These are phyloP conservation scores for Fimicolochytrium jonesii DNA, from an alignment of 192 early-diverging fungal species.

Conservation along the genomic window DNA sequence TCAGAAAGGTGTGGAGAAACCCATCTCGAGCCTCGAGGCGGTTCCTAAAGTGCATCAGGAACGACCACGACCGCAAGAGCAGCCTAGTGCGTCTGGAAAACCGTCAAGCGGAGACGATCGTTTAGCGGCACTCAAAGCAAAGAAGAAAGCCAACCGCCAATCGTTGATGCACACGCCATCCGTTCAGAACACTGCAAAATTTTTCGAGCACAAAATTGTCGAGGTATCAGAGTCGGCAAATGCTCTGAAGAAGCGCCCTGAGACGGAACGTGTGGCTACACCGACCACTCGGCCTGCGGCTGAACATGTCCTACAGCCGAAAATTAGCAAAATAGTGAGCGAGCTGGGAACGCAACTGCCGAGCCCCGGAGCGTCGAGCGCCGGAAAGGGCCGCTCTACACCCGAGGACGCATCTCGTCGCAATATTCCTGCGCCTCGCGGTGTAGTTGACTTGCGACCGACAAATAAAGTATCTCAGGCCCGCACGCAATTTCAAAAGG, in stretches of 20 bases:
- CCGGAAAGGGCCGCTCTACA: neutral
- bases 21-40: too few species aligned
- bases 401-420: too few species aligned
- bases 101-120: too few species aligned
- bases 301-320: neutral
- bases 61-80: too few species aligned
- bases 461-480: too few species aligned
- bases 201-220: conserved; percentile 14
- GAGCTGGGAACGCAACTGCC: neutral
- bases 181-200: conserved; percentile 10
- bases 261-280: neutral
- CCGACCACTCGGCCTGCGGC: neutral
- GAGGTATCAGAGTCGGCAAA: conserved; percentile 19
- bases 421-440: too few species aligned
- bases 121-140: neutral
- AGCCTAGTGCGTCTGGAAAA: too few species aligned
- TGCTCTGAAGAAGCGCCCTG: conserved; percentile 6
- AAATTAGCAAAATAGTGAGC: neutral
- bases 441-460: too few species aligned
- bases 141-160: conserved; percentile 15
- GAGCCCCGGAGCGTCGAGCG: neutral
- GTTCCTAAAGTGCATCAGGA: too few species aligned
- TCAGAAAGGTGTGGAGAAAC: too few species aligned
- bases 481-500: too few species aligned
- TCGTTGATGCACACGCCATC: conserved; percentile 17